These are phyloP conservation scores for Pelargonium myrrhifolium DNA, from an alignment of 441 rosid species.

Conservation along the genomic window DNA sequence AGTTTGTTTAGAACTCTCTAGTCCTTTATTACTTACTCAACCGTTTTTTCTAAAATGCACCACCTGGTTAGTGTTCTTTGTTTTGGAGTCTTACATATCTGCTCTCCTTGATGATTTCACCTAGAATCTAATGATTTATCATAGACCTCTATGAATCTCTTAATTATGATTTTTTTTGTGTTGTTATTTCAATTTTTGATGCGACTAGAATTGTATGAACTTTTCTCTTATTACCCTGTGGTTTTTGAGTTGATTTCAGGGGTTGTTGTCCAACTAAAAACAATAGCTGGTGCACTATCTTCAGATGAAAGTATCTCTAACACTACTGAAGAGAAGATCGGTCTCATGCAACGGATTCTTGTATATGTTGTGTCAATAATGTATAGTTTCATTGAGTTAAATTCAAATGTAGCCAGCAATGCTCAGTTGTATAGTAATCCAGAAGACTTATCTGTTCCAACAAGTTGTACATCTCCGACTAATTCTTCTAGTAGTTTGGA, in stretches of 20 bases:
- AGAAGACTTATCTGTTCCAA: constrained; percentile 24
- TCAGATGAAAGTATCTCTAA: constrained; percentile 45
- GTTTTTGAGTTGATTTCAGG: constrained; percentile 32
- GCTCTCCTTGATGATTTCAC: too few species aligned
- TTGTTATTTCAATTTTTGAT: neutral
- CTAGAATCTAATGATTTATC: too few species aligned
- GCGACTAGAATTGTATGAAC: neutral
- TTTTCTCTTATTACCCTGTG: neutral
- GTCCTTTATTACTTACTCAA: neutral
- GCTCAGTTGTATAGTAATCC: constrained; percentile 31
- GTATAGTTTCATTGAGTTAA: constrained; percentile 45
- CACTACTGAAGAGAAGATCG: constrained; percentile 35
- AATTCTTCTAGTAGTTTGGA: constrained; percentile 30
- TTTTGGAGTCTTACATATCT: neutral
- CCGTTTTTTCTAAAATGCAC: neutral
- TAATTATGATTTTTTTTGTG: neutral
- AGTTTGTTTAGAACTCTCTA: neutral
- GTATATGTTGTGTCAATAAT: constrained; percentile 51
- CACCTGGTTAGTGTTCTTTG: neutral
- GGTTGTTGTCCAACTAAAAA: constrained; percentile 66
- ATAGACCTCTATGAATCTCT: neutral
- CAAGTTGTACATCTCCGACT: constrained; percentile 21
- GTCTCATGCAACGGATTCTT: constrained; percentile 49
- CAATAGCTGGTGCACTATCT: constrained; percentile 40
- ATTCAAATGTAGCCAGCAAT: constrained; percentile 31